A percentile compares a stretch with the other conserved stretches of the same genome.
These are phyloP conservation scores for Naganishia vaughanmartiniae DNA, from an alignment of 768 basidiomycete species.

Conservation along the genomic window DNA sequence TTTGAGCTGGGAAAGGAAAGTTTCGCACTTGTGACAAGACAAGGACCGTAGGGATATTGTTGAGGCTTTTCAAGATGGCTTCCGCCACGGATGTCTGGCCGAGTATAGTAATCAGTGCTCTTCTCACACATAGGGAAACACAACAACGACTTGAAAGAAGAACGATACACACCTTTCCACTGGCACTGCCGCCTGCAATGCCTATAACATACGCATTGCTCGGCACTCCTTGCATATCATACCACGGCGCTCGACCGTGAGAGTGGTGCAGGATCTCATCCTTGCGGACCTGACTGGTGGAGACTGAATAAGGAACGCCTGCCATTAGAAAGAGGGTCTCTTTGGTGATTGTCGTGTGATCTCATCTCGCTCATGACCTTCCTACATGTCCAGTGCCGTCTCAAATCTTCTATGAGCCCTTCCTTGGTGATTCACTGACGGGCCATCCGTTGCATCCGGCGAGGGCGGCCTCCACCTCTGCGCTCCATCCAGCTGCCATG, in stretches of 20 bases:
- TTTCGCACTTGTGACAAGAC: slow-evolving; percentile 76
- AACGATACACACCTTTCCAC: slow-evolving; percentile 50
- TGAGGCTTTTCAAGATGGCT: slow-evolving; percentile 51
- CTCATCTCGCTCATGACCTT: neutral
- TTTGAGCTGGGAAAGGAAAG: neutral
- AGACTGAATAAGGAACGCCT: slow-evolving; percentile 9
- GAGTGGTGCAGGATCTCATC: slow-evolving; percentile 30
- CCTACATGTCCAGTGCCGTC: neutral
- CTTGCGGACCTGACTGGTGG: slow-evolving; percentile 28
- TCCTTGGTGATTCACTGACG: slow-evolving; percentile 22
- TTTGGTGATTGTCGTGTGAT: neutral
- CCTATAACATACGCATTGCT: slow-evolving; percentile 54
- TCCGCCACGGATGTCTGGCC: slow-evolving; percentile 49
- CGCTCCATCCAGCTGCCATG: too few species aligned
- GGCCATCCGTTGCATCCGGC: slow-evolving; percentile 3
- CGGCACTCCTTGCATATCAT: slow-evolving; percentile 51
- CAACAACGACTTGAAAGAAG: neutral
- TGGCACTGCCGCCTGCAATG: slow-evolving; percentile 55
- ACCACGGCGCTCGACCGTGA: slow-evolving; percentile 52
- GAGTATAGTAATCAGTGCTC: neutral
- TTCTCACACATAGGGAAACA: neutral
- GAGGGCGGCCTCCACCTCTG: neutral
- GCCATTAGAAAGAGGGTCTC: neutral
- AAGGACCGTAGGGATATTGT: slow-evolving; percentile 61
- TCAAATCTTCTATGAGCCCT: slow-evolving; percentile 16